Evolutionary conservation across 345 rosid genomes (phyloP).

Genomic region (Cardamine chenopodiifolia): DNA sequence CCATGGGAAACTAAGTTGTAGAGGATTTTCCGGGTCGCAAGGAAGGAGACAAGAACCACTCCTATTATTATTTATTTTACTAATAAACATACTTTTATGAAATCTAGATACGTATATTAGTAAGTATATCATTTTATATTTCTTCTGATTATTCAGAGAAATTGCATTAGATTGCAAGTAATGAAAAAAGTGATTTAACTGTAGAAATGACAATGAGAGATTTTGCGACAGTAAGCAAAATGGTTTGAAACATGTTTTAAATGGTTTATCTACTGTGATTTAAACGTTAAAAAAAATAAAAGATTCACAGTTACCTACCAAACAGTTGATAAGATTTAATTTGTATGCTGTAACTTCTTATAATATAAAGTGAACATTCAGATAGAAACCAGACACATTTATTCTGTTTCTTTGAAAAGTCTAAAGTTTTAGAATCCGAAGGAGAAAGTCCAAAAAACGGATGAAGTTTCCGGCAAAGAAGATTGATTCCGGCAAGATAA

Average conservation of each 20-base stretch:
- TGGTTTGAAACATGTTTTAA: background rate
- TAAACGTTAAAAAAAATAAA: background rate
- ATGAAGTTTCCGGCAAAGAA: conserved; percentile 12
- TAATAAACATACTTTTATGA: background rate
- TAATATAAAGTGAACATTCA: conserved; percentile 26
- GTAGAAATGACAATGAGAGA: background rate
- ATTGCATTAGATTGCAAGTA: background rate
- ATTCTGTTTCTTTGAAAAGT: conserved; percentile 35
- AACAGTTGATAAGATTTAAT: background rate
- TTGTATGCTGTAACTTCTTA: conserved; percentile 18
- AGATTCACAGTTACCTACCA: conserved; percentile 13
- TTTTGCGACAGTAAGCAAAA: background rate
- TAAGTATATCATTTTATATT: background rate
- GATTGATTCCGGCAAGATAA: conserved; percentile 24
- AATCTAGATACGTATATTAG: background rate
- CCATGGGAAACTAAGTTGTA: conserved; percentile 37
- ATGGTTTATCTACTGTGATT: background rate
- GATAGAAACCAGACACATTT: conserved; percentile 15
- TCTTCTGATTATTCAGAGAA: background rate
- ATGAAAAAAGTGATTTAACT: background rate
- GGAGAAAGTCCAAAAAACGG: conserved; percentile 18
- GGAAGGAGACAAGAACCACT: conserved; percentile 32
- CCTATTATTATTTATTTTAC: background rate
- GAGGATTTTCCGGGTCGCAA: conserved; percentile 35
- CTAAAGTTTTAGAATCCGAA: conserved; percentile 19